Base-by-base conservation (phyloP, 1,139 yeast genomes). In the Yueomyces sp. region DNA sequence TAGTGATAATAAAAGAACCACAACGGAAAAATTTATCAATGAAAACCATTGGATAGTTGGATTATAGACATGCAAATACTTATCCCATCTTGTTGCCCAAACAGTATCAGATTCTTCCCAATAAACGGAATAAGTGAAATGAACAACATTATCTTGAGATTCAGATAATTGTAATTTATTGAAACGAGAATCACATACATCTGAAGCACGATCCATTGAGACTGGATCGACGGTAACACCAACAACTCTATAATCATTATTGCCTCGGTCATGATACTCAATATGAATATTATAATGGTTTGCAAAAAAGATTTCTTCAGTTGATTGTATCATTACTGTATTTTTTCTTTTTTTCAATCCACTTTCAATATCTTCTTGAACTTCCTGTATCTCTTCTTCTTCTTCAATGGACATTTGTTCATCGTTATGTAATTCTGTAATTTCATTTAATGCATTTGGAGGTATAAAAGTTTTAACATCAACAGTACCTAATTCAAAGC, bases 81-180 rank as follows among this genome's bases (percentile, higher is more conserved):
- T 83, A 62, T 89, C 97, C 98, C 98, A 89, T 66, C 98, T 78
- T 1, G 96, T 87, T 32, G 96, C 96, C 97, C 96, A 89, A 6
- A 80, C 77, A 12, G 89, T 82, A 12, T 66, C 66, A 12, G 91
- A 81, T 45, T 73, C 72, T 28, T 65, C 61, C 72, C 89, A 89
- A 31, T 60, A 62, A 32, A 80, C 80, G 2, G 81, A 74, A 56
- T 80, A 80, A 25, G 81, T 68, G 62, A 73, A 79, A 2, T 65
- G 55, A 34, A 77, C 80, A 6, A 53, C 50, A 4, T 71, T 67
- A 5, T 65, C 67, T 8, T 56, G 57, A 9, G 60, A 61, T 37
- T 63, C 63, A 36, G 56, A 58, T 44, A 75, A 60, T 8, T 56
- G 55, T 12, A 80, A 74, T 2, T 78, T 69, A 3, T 54, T 48